A percentile compares a stretch with the other conserved stretches of the same genome.
phyloP scores from a whole-genome alignment of 2,329 filamentous ascomycete genomes.

The Cytospora piceae region DNA sequence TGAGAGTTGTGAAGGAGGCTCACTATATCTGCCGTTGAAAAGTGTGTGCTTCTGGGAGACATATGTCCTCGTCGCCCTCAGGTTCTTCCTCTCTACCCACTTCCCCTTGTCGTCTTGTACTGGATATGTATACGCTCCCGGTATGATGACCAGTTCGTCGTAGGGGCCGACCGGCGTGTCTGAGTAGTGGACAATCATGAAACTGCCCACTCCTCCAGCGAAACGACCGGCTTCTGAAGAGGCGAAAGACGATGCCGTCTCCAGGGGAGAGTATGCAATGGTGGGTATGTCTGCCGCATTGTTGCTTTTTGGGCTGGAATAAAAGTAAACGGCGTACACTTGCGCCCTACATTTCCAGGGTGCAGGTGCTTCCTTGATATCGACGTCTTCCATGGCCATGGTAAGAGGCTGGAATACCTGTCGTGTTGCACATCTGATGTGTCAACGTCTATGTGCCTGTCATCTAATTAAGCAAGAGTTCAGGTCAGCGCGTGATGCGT shows the following conservation, averaged over 20 bases:
- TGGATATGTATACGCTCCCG: conserved; percentile 50
- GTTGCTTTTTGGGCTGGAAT: conserved; percentile 34
- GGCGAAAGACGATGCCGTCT: conserved; percentile 46
- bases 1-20: conserved; percentile 26
- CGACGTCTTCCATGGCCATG: conserved; percentile 13
- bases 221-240: conserved; percentile 41
- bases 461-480: background rate
- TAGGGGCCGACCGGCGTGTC: conserved; percentile 57
- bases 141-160: conserved; percentile 55
- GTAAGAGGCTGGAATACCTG: background rate
- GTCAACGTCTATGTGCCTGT: background rate
- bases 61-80: conserved; percentile 57
- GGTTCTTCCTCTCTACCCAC: conserved; percentile 41
- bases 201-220: conserved; percentile 50
- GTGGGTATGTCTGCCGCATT: conserved; percentile 41
- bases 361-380: conserved; percentile 33
- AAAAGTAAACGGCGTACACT: conserved; percentile 50
- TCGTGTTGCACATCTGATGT: background rate
- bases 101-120: conserved; percentile 41
- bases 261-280: conserved; percentile 52
- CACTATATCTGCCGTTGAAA: conserved; percentile 57
- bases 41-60: conserved; percentile 56
- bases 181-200: conserved; percentile 56
- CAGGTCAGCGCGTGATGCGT: background rate
- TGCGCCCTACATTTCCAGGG: conserved; percentile 53